Evolutionary conservation across 1,284 basidiomycete species (phyloP), one percentile per base, ranked within the genome.

Genomic region (Irpex lacteus): DNA sequence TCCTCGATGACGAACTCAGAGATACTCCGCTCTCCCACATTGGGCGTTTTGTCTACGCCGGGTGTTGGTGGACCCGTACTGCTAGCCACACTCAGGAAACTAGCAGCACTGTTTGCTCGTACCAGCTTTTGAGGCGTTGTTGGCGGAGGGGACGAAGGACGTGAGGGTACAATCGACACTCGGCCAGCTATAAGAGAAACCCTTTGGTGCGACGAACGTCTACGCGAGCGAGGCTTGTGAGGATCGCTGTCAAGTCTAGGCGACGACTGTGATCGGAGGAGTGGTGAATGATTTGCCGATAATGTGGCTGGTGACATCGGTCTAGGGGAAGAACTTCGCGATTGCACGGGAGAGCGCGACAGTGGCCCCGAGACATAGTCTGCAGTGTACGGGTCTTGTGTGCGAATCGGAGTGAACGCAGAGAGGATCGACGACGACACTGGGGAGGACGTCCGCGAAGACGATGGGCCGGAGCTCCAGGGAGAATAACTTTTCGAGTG

Each of bases 151-250:
- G 85, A 84, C 34, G 89, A 84, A 13, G 87, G 85, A 63, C 90
- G 89, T 68, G 88, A 82, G 44, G 87, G 87, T 3, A 88, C 85
- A 62, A 91, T 91, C 11, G 84, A 88, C 13, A 93, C 85, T 67
- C 90, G 87, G 8, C 91, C 91, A 8, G 91, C 91, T 62, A 93
- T 87, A 52, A 93, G 80, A 19, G 91, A 93, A 49, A 93, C 89
- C 60, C 91, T 84, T 66, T 92, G 90, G 68, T 93, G 91, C 5
- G 91, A 93, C 37, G 90, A 92, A 63, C 91, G 81, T 55, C 89
- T 81, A 36, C 91, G 83, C 52, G 90, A 82, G 11, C 89, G 85
- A 44, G 89, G 82, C 5, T 69, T 63, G 34, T 67, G 65, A 21
- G 65, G 66, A 56, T 44, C 58, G 34, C 56, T 55, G 36, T 53